These are phyloP conservation scores for Paraconiothyrium sp. DNA, from an alignment of 2,329 filamentous ascomycete species.

Conservation along the genomic window DNA sequence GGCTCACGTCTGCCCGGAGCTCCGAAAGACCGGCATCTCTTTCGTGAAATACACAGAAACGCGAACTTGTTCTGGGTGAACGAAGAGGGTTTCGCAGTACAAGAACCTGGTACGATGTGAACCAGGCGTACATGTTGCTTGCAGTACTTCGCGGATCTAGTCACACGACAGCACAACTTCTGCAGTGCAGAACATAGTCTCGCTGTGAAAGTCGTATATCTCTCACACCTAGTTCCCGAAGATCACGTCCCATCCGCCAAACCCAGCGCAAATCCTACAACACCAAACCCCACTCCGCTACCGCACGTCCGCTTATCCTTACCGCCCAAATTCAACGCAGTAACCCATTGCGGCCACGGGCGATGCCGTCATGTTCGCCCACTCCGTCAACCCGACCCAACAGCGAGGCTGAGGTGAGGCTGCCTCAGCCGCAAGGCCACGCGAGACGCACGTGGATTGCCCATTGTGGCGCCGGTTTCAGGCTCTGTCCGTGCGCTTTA, in stretches of 20 bases:
- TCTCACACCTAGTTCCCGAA: not conserved
- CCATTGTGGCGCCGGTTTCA: constrained; percentile 8
- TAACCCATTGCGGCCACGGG: not conserved
- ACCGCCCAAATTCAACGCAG: not conserved
- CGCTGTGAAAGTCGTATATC: not conserved
- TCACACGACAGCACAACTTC: not conserved
- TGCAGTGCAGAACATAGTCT: not conserved
- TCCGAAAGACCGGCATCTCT: not conserved
- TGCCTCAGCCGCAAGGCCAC: constrained; percentile 13
- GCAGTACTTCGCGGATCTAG: not conserved
- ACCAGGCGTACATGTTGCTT: not conserved
- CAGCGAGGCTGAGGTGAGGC: constrained; percentile 16
- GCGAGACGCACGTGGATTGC: constrained; percentile 12
- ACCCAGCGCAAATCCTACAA: not conserved
- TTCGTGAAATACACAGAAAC: not conserved
- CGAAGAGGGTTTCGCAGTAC: not conserved
- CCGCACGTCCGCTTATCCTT: not conserved
- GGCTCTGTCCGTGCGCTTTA: not conserved
- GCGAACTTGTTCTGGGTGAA: not conserved
- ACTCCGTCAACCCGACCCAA: not conserved
- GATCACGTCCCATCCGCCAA: not conserved
- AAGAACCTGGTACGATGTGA: not conserved
- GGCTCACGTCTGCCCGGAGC: not conserved
- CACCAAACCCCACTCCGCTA: not conserved
- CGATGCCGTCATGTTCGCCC: constrained; percentile 2